These are phyloP conservation scores for Diaporthe destruens DNA, from an alignment of 2,329 filamentous ascomycete species.

Conservation along the genomic window DNA sequence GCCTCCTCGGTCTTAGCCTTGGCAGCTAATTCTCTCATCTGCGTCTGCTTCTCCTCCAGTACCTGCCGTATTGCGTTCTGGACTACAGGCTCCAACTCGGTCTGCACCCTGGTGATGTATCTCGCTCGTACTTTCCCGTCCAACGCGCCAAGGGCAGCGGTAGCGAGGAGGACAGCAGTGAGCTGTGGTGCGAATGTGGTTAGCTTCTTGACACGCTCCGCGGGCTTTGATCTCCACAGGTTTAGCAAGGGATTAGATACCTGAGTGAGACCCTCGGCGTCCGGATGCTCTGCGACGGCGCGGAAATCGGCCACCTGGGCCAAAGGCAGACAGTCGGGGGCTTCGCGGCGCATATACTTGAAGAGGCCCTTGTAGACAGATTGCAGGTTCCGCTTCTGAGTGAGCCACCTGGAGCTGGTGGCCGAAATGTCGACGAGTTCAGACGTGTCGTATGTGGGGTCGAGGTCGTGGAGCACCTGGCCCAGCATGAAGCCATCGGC, in stretches of 20 bases:
- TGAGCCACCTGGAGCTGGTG: constrained; percentile 57
- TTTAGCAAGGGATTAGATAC: constrained; percentile 49
- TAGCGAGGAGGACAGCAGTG: constrained; percentile 48
- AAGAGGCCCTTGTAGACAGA: constrained; percentile 88
- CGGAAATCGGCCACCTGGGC: constrained; percentile 68
- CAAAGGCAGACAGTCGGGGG: constrained; percentile 64
- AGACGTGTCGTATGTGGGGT: constrained; percentile 66
- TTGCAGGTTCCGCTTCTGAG: constrained; percentile 92
- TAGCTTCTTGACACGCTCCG: background rate
- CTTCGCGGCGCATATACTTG: constrained; percentile 73
- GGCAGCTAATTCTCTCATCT: constrained; percentile 52
- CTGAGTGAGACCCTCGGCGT: constrained; percentile 66
- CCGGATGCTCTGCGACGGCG: constrained; percentile 68
- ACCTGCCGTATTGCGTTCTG: constrained; percentile 62
- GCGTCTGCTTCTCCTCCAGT: constrained; percentile 60
- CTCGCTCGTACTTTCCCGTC: constrained; percentile 44
- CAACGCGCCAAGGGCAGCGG: constrained; percentile 49
- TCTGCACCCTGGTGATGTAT: constrained; percentile 50
- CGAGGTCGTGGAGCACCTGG: constrained; percentile 69
- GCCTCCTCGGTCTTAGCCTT: constrained; percentile 43
- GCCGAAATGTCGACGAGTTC: constrained; percentile 63
- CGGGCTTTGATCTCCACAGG: background rate
- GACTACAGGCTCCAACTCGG: constrained; percentile 51
- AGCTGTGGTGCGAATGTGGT: constrained; percentile 41
- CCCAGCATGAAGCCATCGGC: constrained; percentile 67